Conservation (phyloP, 805 yeast genomes). For the Danielia reshetovae region DNA sequence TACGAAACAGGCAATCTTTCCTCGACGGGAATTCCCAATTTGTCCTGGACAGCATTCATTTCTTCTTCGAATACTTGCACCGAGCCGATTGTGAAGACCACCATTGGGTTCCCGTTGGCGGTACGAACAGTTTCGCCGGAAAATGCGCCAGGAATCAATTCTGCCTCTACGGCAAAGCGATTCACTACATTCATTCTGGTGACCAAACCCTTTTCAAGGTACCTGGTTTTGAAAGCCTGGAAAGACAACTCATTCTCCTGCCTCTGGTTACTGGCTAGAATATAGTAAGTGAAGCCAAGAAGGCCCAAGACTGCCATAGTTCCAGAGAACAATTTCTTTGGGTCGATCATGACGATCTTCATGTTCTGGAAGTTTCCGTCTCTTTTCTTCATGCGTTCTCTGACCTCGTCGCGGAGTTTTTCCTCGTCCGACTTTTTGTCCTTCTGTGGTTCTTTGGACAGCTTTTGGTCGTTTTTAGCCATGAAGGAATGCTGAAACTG, state of each 20-base stretch:
- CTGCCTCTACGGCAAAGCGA: conserved; percentile 67
- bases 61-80: conserved; percentile 83
- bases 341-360: conserved; percentile 25
- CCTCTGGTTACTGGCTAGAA: not conserved
- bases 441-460: conserved; percentile 1
- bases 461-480: conserved; percentile 1
- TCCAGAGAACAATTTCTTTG: not conserved
- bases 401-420: conserved; percentile 32
- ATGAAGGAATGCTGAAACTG: not conserved
- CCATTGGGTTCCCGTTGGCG: conserved; percentile 39
- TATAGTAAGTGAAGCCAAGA: conserved; percentile 16
- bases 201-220: conserved; percentile 75
- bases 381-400: conserved; percentile 26
- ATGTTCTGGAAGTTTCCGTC: conserved; percentile 26
- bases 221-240: conserved; percentile 82
- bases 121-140: conserved; percentile 39
- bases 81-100: conserved; percentile 83
- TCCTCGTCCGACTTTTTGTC: conserved; percentile 25
- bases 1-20: conserved; percentile 78
- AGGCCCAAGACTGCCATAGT: conserved; percentile 6
- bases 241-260: conserved; percentile 46
- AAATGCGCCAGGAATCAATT: conserved; percentile 46
- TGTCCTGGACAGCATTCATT: conserved; percentile 67
- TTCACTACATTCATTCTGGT: conserved; percentile 70
- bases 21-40: conserved; percentile 58